Evolutionary conservation across 2,329 filamentous ascomycete species (phyloP), one percentile per base, ranked within the genome.

Genomic region (Colletotrichum musae): DNA sequence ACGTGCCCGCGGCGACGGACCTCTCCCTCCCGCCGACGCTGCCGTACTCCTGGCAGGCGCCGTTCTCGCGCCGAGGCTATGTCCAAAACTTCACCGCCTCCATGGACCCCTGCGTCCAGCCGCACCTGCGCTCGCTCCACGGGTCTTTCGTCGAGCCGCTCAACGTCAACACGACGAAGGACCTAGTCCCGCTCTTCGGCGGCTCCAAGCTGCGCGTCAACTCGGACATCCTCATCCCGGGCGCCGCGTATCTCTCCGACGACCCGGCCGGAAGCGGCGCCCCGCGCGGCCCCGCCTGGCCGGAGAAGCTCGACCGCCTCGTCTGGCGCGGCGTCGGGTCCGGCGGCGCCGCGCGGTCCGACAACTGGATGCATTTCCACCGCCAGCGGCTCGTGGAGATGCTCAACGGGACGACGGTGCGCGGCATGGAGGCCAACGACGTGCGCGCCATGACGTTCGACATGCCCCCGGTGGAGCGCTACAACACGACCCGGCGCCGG

Each of bases 381-480:
- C 89, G 91, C n/a, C 91, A 92, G 73, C 89, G 92, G 4, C 88
- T 93, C 67, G 82, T 93, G 28, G 84, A 89, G 68, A 91, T 93
- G 89, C 81, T 92, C 56, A 93, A 94, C 73, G 86, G 86, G 9
- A 91, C 89, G 1, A 85, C 82, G 18, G 87, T 91, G 24, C 76
- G 77, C 32, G 74, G 78, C 9, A 81, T 86, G 39, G 86, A 91
- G 74, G 74, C 79, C 47, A 75, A 77, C 16, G 77, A 73, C 43
- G 72, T 77, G 56, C 79, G 81, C 45, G 75, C 85, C 41, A 76
- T 79, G 70, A 86, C 87, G 7, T 89, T 88, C 73, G 81, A 82
- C 52, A 77, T 89, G 64, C 86, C 86, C 1, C 77, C 80, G 0
- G 26, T 71, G 0, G 72, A 77, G 4, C 74, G 80, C 36, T 89